Evolutionary conservation across 441 rosid species (phyloP), one percentile per base, ranked within the genome.

Genomic region (Capsella rubella): DNA sequence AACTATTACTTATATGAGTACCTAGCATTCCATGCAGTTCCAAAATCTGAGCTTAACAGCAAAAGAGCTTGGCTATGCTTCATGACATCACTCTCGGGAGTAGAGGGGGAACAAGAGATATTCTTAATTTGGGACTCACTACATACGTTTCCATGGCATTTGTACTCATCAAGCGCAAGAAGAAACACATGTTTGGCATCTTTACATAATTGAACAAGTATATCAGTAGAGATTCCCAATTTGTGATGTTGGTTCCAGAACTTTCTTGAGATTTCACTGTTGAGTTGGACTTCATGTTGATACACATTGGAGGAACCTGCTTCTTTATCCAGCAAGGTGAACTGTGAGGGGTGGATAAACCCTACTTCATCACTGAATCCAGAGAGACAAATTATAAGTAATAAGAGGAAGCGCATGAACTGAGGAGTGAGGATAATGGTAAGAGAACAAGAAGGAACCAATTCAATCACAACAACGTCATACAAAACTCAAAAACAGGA

Each of bases 11-110:
- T 64, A 43, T 14, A 40, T 8, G 57, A 60, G 62, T 74, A 93
- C 99, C 99, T 90, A 29, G 90, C 83, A 78, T 90, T 95, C 98
- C 99, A 95, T 5, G 97, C 97, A 58, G 95, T 91, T 46, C 80
- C 88, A 37, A 86, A 93, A 81, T 95, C 98, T 68, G 89, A 83
- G 83, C 97, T 93, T 43, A 93, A 82, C 85, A 95, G 72, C 79
- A 95, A 67, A 78, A 93, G 55, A 5, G 93, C 87, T 79, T 73
- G 87, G 78, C 98, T 87, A 78, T 90, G 97, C 82, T 79, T 87
- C 97, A 89, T 82, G 56, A 90, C 85, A 51, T 83, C 84, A 52
- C 56, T 63, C 74, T 80, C 95, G 16, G 76, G 59, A 61, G 51
- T 59, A 53, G 39, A n/a, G 52, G 55, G n/a, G 27, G 74, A 64